Base-by-base conservation (phyloP, 495 filamentous ascomycete species). In the Podospora sp. region DNA sequence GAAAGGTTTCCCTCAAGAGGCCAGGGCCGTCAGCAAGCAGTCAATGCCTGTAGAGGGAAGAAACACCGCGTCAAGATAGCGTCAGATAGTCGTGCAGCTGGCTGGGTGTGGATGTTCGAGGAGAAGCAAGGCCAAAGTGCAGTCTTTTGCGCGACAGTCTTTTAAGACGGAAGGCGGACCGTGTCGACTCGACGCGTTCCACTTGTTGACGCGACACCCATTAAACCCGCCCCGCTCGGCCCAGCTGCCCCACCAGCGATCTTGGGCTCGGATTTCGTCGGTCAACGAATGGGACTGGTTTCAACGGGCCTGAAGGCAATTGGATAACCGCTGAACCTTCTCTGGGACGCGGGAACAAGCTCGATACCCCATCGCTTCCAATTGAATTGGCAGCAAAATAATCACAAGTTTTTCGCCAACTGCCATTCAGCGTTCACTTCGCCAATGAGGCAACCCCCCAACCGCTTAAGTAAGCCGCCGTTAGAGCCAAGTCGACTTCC, bases 141-240 rank as follows among this genome's bases (percentile, higher is more conserved):
- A 66, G 69, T 55, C 46, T 61, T 60, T 68, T 71, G 56, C 62
- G 69, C 50, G 26, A 21, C 50, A 67, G 46, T 65, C 53, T 62
- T 71, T 68, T 68, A 68, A 68, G 65, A 59, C 24, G 53, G 27
- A 56, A 51, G 51, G 25, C 24, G 21, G 69, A 63, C 57, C 66
- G 65, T 62, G 69, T 71, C 60, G 26, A 49, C 25, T 26, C 21
- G 63, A 68, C 69, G 66, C 69, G 69, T 63, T 66, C 46, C 49
- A 40, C 60, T 11, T 20, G 29, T 62, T 71, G 63, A 58, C 66
- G 63, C 65, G 33, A 25, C 55, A 14, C 21, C 36, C 58, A 58
- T 59, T 60, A 65, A 61, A 62, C 51, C 63, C 60, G 65, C 64
- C 66, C 65, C 50, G 67, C 49, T 35, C 62, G 33, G 60, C 20